phyloP scores from a whole-genome alignment of 2,329 filamentous ascomycete genomes.

The Lasiodiplodia sp. region DNA sequence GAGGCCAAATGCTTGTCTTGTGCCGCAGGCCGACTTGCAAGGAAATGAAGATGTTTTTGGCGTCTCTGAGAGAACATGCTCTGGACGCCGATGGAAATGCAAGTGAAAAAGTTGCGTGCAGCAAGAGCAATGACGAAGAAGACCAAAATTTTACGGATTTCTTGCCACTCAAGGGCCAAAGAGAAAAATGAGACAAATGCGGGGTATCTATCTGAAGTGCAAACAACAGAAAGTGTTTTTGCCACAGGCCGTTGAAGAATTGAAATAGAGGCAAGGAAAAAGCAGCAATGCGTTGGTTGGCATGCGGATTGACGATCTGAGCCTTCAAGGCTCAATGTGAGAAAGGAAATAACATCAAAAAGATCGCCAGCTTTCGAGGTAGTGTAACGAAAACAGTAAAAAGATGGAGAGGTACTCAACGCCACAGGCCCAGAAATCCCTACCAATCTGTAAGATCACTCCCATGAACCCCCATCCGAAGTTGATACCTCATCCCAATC shows the following conservation, averaged over 20 bases:
- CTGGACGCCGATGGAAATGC: slow-evolving; percentile 1
- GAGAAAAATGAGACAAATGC: background rate
- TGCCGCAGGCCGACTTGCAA: slow-evolving; percentile 4
- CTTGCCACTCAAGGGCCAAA: background rate
- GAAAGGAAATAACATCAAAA: background rate
- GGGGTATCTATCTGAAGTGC: slow-evolving; percentile 27
- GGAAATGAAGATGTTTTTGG: background rate
- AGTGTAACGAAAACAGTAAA: background rate
- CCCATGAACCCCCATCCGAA: background rate
- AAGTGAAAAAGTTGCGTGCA: slow-evolving; percentile 4
- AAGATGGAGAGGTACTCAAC: background rate
- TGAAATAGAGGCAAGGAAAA: background rate
- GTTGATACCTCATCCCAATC: background rate
- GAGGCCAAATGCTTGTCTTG: slow-evolving; percentile 2
- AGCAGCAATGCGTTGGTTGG: background rate
- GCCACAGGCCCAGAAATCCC: background rate
- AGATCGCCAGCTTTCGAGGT: slow-evolving; percentile 9
- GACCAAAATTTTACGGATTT: background rate
- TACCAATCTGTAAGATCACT: background rate
- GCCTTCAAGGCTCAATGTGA: background rate
- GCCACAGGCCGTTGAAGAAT: slow-evolving; percentile 1
- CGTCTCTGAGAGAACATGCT: background rate
- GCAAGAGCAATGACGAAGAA: background rate
- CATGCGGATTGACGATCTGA: background rate
- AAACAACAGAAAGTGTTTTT: slow-evolving; percentile 20